phyloP scores from a whole-genome alignment of 495 filamentous ascomycete species.

The Penicillium waksmanii region DNA sequence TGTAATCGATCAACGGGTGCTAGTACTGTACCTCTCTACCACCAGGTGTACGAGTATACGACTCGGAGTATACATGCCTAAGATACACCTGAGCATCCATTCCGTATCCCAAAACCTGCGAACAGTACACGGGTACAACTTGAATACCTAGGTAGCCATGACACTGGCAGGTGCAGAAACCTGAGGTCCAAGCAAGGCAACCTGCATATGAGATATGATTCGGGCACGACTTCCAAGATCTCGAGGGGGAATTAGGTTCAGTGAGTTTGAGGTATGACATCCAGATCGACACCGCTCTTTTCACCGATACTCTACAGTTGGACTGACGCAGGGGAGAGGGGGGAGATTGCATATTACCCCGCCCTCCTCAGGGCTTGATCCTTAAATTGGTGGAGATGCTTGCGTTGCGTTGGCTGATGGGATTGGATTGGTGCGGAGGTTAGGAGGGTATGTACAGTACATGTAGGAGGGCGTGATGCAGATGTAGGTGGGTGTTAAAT shows the following conservation, averaged over 20 bases:
- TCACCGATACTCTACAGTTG: neutral
- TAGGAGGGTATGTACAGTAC: neutral
- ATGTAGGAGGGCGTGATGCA: neutral
- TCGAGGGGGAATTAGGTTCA: no score
- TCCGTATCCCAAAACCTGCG: no score
- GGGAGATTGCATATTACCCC: slow-evolving; percentile 2
- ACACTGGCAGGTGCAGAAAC: no score
- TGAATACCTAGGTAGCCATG: no score
- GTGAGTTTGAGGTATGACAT: neutral
- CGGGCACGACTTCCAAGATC: neutral
- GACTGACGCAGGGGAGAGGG: neutral
- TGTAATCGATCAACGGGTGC: no score
- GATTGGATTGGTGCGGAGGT: neutral
- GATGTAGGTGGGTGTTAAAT: neutral
- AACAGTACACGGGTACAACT: no score
- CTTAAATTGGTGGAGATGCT: neutral
- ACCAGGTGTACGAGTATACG: neutral
- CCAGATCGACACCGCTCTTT: neutral
- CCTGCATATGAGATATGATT: neutral
- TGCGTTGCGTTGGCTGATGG: neutral
- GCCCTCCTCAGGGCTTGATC: neutral
- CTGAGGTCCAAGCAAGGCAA: no score
- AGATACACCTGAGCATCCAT: no score
- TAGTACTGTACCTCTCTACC: neutral
- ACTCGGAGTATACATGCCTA: neutral